These are phyloP conservation scores for Babesia caballi DNA, from an alignment of 169 alveolate genomes.

Conservation along the genomic window DNA sequence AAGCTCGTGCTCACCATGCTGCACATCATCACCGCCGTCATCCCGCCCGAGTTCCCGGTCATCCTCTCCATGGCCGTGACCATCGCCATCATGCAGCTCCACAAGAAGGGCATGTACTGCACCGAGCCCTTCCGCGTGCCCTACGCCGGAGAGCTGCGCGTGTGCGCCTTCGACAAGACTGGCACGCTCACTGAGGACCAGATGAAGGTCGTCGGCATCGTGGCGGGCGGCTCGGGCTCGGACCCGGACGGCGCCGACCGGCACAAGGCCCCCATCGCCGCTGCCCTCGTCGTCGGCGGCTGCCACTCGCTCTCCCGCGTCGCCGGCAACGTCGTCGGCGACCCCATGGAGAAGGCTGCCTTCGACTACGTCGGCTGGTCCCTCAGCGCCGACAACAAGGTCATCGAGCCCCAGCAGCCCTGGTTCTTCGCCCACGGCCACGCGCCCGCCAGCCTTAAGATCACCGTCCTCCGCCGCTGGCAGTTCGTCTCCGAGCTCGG, in stretches of 20 bases:
- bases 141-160: slow-evolving; percentile 89
- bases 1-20: slow-evolving; percentile 91
- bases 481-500: slow-evolving; percentile 85
- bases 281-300: slow-evolving; percentile 87
- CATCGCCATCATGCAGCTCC: slow-evolving; percentile 87
- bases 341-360: slow-evolving; percentile 92
- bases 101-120: slow-evolving; percentile 91
- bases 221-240: slow-evolving; percentile 34
- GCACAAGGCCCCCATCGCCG: slow-evolving; percentile 67
- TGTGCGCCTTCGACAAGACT: slow-evolving; percentile 96
- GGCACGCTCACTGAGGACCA: slow-evolving; percentile 96
- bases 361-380: slow-evolving; percentile 72
- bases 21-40: slow-evolving; percentile 96
- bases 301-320: slow-evolving; percentile 90
- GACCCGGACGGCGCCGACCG: slow-evolving; percentile 21
- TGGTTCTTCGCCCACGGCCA: not conserved
- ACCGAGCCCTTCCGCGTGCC: slow-evolving; percentile 98
- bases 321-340: slow-evolving; percentile 88
- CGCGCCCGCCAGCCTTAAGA: not conserved
- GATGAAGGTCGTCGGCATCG: slow-evolving; percentile 81
- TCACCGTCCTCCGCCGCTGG: slow-evolving; percentile 73
- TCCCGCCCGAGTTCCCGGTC: slow-evolving; percentile 99
- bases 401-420: slow-evolving; percentile 10
- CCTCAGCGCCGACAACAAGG: slow-evolving; percentile 37
- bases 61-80: slow-evolving; percentile 96